Evolutionary conservation across 2,329 filamentous ascomycete species (phyloP).

Genomic region (Fusarium hostae): DNA sequence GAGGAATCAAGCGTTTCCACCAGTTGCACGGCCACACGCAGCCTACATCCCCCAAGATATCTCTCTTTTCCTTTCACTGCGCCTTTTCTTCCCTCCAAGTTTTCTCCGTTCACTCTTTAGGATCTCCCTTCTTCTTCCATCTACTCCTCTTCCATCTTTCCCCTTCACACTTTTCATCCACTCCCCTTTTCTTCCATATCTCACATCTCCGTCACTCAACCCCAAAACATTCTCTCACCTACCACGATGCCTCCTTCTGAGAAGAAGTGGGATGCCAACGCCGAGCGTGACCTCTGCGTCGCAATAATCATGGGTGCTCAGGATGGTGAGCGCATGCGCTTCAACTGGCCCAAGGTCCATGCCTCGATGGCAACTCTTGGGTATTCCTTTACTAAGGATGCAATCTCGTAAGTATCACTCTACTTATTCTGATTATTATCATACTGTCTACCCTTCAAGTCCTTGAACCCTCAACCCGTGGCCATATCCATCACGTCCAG

Average conservation of each 20-base stretch:
- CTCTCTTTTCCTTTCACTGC: not conserved
- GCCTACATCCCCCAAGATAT: not conserved
- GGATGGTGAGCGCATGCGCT: constrained; percentile 40
- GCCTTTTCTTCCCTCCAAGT: too few species aligned
- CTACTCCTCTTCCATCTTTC: not conserved
- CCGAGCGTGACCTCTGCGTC: constrained; percentile 54
- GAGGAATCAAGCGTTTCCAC: not conserved
- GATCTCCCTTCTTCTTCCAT: not conserved
- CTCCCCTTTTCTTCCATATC: not conserved
- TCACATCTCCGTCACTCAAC: not conserved
- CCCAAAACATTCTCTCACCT: not conserved
- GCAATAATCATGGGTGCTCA: constrained; percentile 48
- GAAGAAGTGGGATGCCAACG: constrained; percentile 52
- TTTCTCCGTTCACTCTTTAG: not conserved
- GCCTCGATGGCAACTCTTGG: constrained; percentile 49
- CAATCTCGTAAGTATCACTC: constrained; percentile 49
- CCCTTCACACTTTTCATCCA: not conserved
- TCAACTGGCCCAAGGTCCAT: constrained; percentile 51
- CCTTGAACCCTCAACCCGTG: not conserved
- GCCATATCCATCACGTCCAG: not conserved
- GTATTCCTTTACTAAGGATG: constrained; percentile 53
- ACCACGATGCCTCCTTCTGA: constrained; percentile 43
- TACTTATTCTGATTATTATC: not conserved
- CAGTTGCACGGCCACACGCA: not conserved
- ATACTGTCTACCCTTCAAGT: not conserved